A percentile compares a stretch with the other conserved stretches of the same genome.
These are phyloP conservation scores for Zymoseptoria pseudotritici DNA, from an alignment of 2,329 filamentous ascomycete genomes.

Conservation along the genomic window DNA sequence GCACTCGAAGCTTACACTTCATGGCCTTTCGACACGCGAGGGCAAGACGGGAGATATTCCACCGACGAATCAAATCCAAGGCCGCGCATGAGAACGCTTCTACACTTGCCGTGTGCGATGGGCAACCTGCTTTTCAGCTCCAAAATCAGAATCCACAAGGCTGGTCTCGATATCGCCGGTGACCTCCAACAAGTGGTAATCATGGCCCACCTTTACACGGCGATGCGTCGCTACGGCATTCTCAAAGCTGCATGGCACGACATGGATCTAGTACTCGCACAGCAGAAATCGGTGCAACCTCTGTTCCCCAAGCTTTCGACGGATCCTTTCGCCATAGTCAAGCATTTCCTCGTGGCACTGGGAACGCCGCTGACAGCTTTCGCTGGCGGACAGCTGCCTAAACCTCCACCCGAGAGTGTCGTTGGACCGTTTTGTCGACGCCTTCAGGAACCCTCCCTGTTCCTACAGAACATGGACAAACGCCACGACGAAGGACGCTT, in stretches of 20 bases:
- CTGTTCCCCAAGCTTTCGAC: not conserved
- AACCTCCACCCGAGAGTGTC: not conserved
- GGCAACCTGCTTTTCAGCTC: not conserved
- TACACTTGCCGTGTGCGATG: not conserved
- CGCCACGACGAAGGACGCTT: not conserved
- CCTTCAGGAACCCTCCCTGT: not conserved
- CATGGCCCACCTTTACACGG: constrained; percentile 9
- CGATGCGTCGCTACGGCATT: not conserved
- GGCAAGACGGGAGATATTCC: not conserved
- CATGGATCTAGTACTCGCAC: constrained; percentile 7
- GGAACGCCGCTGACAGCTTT: not conserved
- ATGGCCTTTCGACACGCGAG: not conserved
- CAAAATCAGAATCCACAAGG: not conserved
- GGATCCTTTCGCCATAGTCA: not conserved
- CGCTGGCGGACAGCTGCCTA: not conserved
- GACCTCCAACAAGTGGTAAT: constrained; percentile 2
- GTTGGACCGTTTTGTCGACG: not conserved
- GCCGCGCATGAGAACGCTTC: not conserved
- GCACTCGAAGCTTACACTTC: not conserved
- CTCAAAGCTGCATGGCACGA: constrained; percentile 6
- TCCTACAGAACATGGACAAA: not conserved
- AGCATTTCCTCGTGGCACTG: not conserved
- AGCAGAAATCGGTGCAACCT: not conserved
- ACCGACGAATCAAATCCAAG: not conserved
- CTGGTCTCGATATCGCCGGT: not conserved